Evolutionary conservation across 1,284 basidiomycete species (phyloP).

Genomic region (Pseudozyma thailandica): DNA sequence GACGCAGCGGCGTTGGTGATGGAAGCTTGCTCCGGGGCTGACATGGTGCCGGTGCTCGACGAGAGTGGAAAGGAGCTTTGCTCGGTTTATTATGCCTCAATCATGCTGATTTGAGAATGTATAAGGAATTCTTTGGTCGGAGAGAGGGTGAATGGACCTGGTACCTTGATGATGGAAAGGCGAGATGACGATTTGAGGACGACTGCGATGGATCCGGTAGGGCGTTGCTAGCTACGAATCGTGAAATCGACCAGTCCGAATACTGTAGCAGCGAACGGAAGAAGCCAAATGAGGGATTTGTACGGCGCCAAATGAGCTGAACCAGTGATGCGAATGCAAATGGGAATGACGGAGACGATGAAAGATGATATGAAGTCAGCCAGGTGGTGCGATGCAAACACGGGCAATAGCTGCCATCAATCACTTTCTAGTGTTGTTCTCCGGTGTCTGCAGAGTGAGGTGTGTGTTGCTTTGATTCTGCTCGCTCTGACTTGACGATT

Average conservation of each 20-base stretch:
- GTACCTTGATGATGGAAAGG: too few relatives aligned
- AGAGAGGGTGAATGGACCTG: too few relatives aligned
- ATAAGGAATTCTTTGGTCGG: too few relatives aligned
- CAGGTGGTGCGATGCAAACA: not conserved
- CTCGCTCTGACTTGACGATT: too few relatives aligned
- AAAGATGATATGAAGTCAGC: not conserved
- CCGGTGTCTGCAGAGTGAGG: not conserved
- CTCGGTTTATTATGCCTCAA: too few relatives aligned
- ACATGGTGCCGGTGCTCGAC: not conserved
- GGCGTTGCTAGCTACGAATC: too few relatives aligned
- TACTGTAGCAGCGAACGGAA: not conserved
- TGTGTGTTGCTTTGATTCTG: not conserved
- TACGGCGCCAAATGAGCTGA: not conserved
- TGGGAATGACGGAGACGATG: not conserved
- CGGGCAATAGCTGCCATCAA: not conserved
- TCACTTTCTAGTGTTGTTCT: slow-evolving; percentile 1
- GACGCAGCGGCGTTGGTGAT: not conserved
- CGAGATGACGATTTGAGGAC: too few relatives aligned
- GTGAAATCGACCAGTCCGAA: too few relatives aligned
- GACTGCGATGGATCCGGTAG: too few relatives aligned
- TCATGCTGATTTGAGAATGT: too few relatives aligned
- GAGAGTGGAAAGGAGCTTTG: too few relatives aligned
- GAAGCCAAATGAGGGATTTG: not conserved
- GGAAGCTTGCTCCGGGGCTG: too few relatives aligned
- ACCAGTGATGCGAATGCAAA: not conserved